Evolutionary conservation across 352 stramenopile species (phyloP), one percentile per base, ranked within the genome.

Genomic region (Stramenopiles sp.): DNA sequence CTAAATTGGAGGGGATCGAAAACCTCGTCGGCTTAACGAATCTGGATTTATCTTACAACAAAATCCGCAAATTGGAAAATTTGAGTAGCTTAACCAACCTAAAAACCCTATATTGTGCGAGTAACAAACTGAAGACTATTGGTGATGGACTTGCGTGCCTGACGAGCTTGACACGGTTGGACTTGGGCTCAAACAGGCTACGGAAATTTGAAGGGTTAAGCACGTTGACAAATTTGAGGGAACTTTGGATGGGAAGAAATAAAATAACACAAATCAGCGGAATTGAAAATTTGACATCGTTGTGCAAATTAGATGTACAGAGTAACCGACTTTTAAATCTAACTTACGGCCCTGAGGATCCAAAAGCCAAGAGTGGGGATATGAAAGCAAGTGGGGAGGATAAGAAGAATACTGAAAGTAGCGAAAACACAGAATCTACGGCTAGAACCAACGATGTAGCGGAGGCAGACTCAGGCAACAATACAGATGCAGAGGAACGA

Each of bases 281-380:
- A 71, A 30, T 81, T n/a, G n/a, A n/a, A n/a, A n/a, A n/a, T n/a
- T n/a, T n/a, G n/a, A n/a, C n/a, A n/a, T n/a, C n/a, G n/a, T 29
- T 29, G 0, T 1, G 86, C 80, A 83, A 87, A 75, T 84, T 95
- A 0, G 90, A 93, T 83, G 83, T 95, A 25, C 90, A 99, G 88
- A 97, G 91, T 85, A 99, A 99, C 85, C 94, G 96, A 7, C 83
- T 99, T n/a, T n/a, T n/a, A n/a, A n/a, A n/a, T n/a, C n/a, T n/a
- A n/a, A n/a, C n/a, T n/a, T n/a, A n/a, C n/a, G n/a, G n/a, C n/a
- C n/a, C n/a, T n/a, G n/a, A n/a, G n/a, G n/a, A n/a, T n/a, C n/a
- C n/a, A n/a, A n/a, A n/a, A n/a, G n/a, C n/a, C n/a, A n/a, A n/a
- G n/a, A n/a, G n/a, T n/a, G n/a, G n/a, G n/a, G n/a, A n/a, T n/a